A percentile compares a stretch with the other conserved stretches of the same genome.
Evolutionary conservation across 1,139 yeast genomes (phyloP).

Genomic region (Yamadazyma spencermartinsiae): DNA sequence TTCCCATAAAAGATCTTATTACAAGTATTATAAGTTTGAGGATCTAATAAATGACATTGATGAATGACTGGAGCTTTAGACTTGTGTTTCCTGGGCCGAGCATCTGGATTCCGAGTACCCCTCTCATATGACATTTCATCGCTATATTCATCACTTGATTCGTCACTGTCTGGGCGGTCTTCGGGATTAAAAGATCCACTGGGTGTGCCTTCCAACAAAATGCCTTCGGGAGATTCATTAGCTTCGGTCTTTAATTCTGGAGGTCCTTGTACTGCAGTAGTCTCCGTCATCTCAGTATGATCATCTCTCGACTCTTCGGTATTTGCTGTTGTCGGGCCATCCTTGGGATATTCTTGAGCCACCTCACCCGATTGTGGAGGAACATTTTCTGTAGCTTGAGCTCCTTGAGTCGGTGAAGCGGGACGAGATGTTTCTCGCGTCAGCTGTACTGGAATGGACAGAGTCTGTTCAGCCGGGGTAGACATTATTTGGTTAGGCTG

Average conservation of each 20-base stretch:
- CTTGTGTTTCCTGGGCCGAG: slow-evolving; percentile 4
- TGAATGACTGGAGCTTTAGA: slow-evolving; percentile 27
- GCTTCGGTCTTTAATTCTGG: too few species aligned
- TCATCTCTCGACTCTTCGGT: too few species aligned
- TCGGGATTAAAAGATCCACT: neutral
- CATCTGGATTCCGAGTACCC: slow-evolving; percentile 10
- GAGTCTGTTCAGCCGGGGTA: neutral
- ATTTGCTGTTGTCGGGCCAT: too few species aligned
- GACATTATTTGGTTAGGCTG: neutral
- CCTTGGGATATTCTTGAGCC: too few species aligned
- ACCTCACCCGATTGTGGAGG: too few species aligned
- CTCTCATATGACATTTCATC: slow-evolving; percentile 8
- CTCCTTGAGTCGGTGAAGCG: too few species aligned
- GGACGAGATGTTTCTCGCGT: too few species aligned
- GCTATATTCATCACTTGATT: slow-evolving; percentile 3
- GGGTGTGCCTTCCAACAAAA: neutral
- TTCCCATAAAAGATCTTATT: slow-evolving; percentile 47
- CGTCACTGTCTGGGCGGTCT: neutral
- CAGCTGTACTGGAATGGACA: too few species aligned
- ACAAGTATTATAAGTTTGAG: slow-evolving; percentile 32
- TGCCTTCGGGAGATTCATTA: too few species aligned
- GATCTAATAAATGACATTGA: slow-evolving; percentile 46
- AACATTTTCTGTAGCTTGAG: too few species aligned
- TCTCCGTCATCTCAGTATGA: too few species aligned
- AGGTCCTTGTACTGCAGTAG: too few species aligned